Evolutionary conservation across 2,329 filamentous ascomycete species (phyloP).

Genomic region (Cytospora chrysosperma): DNA sequence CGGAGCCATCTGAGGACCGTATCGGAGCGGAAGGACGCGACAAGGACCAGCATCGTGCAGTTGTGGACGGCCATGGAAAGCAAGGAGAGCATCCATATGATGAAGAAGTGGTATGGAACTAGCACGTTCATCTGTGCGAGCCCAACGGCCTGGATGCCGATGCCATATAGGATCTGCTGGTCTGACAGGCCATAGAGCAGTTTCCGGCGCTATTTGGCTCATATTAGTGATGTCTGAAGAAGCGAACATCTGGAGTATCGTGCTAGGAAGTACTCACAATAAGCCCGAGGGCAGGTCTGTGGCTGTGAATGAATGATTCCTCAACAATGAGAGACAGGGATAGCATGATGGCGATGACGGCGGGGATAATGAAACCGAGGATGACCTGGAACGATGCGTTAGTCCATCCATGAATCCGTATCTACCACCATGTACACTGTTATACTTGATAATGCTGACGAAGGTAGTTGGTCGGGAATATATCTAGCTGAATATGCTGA

Average conservation of each 20-base stretch:
- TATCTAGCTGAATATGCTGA: not conserved
- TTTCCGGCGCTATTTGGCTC: slow-evolving; percentile 46
- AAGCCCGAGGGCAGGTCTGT: slow-evolving; percentile 16
- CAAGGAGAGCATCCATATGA: slow-evolving; percentile 63
- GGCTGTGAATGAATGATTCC: slow-evolving; percentile 18
- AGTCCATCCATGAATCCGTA: too few species aligned
- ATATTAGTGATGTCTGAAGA: not conserved
- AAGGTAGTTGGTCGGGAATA: too few species aligned
- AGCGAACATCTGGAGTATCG: not conserved
- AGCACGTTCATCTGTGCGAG: slow-evolving; percentile 58
- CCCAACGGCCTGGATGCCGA: slow-evolving; percentile 65
- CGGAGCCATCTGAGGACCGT: slow-evolving; percentile 66
- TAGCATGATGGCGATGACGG: slow-evolving; percentile 14
- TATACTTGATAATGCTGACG: too few species aligned
- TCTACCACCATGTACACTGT: too few species aligned
- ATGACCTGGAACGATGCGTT: slow-evolving; percentile 16
- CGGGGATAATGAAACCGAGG: slow-evolving; percentile 23
- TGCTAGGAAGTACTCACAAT: not conserved
- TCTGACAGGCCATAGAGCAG: slow-evolving; percentile 65
- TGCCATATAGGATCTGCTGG: slow-evolving; percentile 67
- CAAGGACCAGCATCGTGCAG: slow-evolving; percentile 61
- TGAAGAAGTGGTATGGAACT: slow-evolving; percentile 68
- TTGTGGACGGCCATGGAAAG: slow-evolving; percentile 67
- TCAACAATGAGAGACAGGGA: slow-evolving; percentile 23
- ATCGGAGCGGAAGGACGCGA: slow-evolving; percentile 64